phyloP scores from a whole-genome alignment of 257 asterid genomes.

The Gentiana macrophylla region DNA sequence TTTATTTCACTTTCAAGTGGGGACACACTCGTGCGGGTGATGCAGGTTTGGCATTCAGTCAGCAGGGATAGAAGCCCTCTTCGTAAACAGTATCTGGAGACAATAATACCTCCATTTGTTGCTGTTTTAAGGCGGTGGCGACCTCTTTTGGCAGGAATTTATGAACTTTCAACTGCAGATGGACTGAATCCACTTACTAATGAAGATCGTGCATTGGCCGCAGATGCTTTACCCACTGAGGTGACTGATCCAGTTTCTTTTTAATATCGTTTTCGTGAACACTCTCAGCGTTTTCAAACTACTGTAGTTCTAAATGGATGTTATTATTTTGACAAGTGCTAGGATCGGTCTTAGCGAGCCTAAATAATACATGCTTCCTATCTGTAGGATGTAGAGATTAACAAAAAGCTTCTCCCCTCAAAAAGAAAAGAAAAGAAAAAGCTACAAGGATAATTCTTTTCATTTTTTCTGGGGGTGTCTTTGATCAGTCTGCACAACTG shows the following conservation, averaged over 20 bases:
- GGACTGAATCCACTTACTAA: constrained; percentile 87
- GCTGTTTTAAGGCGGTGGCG: constrained; percentile 96
- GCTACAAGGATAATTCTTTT: too few relatives aligned
- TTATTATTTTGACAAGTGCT: too few relatives aligned
- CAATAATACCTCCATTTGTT: constrained; percentile 91
- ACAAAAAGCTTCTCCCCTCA: too few relatives aligned
- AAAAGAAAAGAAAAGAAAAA: too few relatives aligned
- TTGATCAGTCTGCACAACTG: too few relatives aligned
- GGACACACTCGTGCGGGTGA: constrained; percentile 4
- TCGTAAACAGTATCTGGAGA: constrained; percentile 86
- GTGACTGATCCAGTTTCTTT: constrained; percentile 23
- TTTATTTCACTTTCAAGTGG: not conserved
- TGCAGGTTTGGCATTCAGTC: constrained; percentile 92
- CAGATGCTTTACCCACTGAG: constrained; percentile 94
- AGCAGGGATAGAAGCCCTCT: constrained; percentile 69
- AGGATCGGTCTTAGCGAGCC: too few relatives aligned
- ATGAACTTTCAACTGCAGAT: constrained; percentile 87
- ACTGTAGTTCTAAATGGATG: too few relatives aligned
- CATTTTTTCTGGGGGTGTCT: too few relatives aligned
- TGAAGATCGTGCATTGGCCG: constrained; percentile 95
- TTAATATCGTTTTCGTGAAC: constrained; percentile 3
- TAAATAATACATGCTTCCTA: too few relatives aligned
- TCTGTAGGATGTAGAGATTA: too few relatives aligned
- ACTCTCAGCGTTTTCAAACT: constrained; percentile 5
- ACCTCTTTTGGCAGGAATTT: constrained; percentile 95